Evolutionary conservation across 768 basidiomycete species (phyloP).

Genomic region (Cytidiella melzeri): DNA sequence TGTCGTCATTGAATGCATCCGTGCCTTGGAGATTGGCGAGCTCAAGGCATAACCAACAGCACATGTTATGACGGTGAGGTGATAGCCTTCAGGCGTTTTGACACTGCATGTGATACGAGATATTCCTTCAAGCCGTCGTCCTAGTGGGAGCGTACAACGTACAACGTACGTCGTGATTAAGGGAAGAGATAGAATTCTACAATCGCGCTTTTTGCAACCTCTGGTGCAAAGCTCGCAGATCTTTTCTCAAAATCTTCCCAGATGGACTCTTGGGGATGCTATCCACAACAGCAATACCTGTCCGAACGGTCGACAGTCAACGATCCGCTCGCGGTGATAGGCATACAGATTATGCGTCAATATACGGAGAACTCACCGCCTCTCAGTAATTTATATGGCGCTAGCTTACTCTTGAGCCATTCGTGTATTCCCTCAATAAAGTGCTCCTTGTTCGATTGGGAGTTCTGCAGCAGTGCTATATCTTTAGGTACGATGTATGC

Average conservation of each 20-base stretch:
- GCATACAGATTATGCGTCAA: slow-evolving; percentile 12
- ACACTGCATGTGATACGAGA: too few relatives aligned
- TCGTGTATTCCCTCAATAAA: slow-evolving; percentile 46
- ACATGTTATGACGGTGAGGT: too few relatives aligned
- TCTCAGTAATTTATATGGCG: slow-evolving; percentile 67
- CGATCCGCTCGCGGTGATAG: too few relatives aligned
- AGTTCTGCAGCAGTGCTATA: slow-evolving; percentile 7
- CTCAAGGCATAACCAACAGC: too few relatives aligned
- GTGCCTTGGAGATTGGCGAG: too few relatives aligned
- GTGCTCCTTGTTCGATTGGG: slow-evolving; percentile 30
- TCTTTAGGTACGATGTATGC: slow-evolving; percentile 14
- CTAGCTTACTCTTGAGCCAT: slow-evolving; percentile 67
- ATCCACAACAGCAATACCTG: slow-evolving; percentile 1
- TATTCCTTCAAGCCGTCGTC: too few relatives aligned
- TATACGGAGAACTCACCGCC: slow-evolving; percentile 48
- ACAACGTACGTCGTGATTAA: too few relatives aligned
- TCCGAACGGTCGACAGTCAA: not conserved
- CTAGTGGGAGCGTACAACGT: too few relatives aligned
- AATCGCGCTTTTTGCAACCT: not conserved
- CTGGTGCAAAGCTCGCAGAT: slow-evolving; percentile 53
- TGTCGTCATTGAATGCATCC: too few relatives aligned
- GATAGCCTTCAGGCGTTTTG: too few relatives aligned
- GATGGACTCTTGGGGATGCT: slow-evolving; percentile 45
- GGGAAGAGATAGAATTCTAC: too few relatives aligned
- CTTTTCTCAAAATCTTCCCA: slow-evolving; percentile 80